Percentiles rank a stretch among this genome's conserved stretches.
Evolutionary conservation across 805 yeast genomes (phyloP).

Genomic region (Candida coquimbonensis): DNA sequence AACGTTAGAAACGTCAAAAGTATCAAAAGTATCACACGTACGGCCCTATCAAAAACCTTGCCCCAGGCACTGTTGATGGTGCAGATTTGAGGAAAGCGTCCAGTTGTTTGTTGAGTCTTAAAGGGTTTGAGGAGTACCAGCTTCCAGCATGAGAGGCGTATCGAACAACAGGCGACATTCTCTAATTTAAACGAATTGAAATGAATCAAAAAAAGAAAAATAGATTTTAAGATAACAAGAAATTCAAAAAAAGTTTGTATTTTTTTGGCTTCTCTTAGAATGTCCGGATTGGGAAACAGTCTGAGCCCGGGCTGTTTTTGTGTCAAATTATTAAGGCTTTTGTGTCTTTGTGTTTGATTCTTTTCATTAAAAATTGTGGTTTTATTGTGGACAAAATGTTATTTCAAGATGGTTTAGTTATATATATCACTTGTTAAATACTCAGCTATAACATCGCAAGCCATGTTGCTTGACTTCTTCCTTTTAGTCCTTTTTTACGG

Average conservation of each 20-base stretch:
- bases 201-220: not conserved
- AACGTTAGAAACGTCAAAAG: not conserved
- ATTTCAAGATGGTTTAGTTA: not conserved
- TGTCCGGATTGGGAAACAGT: not conserved
- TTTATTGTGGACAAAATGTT: not conserved
- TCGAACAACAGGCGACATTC: conserved; percentile 2
- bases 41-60: conserved; percentile 53
- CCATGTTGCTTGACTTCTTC: not conserved
- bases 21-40: conserved; percentile 15
- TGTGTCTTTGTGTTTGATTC: not conserved
- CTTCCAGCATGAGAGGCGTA: conserved; percentile 74
- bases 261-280: too few species aligned
- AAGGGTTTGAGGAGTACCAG: conserved; percentile 62
- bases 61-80: conserved; percentile 28
- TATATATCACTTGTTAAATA: not conserved
- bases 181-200: not conserved
- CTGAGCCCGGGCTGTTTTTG: not conserved
- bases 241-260: too few species aligned
- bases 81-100: conserved; percentile 37
- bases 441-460: not conserved
- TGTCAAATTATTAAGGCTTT: not conserved
- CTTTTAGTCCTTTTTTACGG: not conserved
- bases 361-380: not conserved
- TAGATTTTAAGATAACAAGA: not conserved
- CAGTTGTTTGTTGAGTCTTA: conserved; percentile 43